These are phyloP conservation scores for Opeltia flavorubescens DNA, from an alignment of 495 filamentous ascomycete species.

Conservation along the genomic window DNA sequence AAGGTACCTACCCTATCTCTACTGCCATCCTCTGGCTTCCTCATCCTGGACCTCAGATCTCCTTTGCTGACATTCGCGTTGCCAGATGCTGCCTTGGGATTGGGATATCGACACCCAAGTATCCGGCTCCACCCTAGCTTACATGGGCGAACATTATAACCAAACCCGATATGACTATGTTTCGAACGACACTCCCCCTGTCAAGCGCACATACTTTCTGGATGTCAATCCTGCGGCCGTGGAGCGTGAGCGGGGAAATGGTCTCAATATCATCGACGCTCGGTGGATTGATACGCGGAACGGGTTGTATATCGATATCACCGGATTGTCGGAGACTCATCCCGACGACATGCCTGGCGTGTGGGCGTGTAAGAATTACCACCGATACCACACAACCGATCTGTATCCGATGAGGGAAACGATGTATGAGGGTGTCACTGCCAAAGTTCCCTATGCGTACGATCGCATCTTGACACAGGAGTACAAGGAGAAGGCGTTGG, in stretches of 20 bases:
- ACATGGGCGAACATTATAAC: constrained; percentile 51
- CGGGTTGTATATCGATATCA: constrained; percentile 80
- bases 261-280: constrained; percentile 72
- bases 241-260: constrained; percentile 45
- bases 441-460: constrained; percentile 49
- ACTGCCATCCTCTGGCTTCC: not conserved
- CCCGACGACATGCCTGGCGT: constrained; percentile 40
- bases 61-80: not conserved
- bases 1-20: constrained; percentile 25
- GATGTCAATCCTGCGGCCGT: constrained; percentile 62
- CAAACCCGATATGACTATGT: constrained; percentile 46
- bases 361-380: constrained; percentile 76
- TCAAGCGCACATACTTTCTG: constrained; percentile 48
- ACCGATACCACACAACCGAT: constrained; percentile 45
- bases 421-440: constrained; percentile 44
- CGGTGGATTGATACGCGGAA: constrained; percentile 67
- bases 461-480: constrained; percentile 44
- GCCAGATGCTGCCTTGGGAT: constrained; percentile 68
- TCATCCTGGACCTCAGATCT: not conserved
- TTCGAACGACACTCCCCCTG: constrained; percentile 16
- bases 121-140: constrained; percentile 42
- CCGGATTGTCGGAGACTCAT: constrained; percentile 59
- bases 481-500: constrained; percentile 40
- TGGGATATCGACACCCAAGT: constrained; percentile 82
- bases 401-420: constrained; percentile 41